Percentiles rank a stretch among this genome's conserved stretches.
phyloP scores from a whole-genome alignment of 2,329 filamentous ascomycete species.

The Orbilia brochopaga region DNA sequence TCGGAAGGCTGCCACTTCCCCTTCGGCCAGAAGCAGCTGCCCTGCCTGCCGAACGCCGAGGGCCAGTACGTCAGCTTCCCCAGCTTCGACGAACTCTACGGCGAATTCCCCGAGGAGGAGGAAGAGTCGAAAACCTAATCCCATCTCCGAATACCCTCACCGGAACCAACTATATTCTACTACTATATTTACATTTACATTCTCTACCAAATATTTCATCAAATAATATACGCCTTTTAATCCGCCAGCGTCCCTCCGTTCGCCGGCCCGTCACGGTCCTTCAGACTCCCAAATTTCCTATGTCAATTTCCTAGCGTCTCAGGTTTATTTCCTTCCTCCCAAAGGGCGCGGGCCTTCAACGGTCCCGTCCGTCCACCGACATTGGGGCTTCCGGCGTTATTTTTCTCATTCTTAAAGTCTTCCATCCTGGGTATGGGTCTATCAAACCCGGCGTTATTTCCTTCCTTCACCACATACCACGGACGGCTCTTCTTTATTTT shows the following conservation, averaged over 20 bases:
- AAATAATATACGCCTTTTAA: constrained; percentile 28
- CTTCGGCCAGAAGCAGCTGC: constrained; percentile 51
- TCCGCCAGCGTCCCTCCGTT: constrained; percentile 16
- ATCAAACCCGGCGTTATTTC: constrained; percentile 50
- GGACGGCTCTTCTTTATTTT: constrained; percentile 40
- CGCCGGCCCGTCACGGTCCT: constrained; percentile 48
- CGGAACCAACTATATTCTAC: too few species aligned
- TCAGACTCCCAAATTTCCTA: constrained; percentile 35
- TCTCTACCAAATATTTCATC: constrained; percentile 28
- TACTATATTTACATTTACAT: constrained; percentile 14
- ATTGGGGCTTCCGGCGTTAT: constrained; percentile 24
- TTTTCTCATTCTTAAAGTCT: constrained; percentile 23
- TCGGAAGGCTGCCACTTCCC: constrained; percentile 57
- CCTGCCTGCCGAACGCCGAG: constrained; percentile 51
- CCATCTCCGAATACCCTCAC: not conserved
- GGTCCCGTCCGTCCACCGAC: constrained; percentile 20
- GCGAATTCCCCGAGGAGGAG: constrained; percentile 58
- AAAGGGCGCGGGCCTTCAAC: too few species aligned
- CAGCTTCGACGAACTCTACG: constrained; percentile 72
- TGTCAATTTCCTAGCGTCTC: constrained; percentile 32
- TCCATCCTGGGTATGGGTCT: constrained; percentile 38
- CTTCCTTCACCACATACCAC: constrained; percentile 46
- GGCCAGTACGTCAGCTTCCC: constrained; percentile 75
- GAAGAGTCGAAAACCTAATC: constrained; percentile 47
- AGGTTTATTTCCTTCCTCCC: constrained; percentile 26